Evolutionary conservation across 352 stramenopile genomes (phyloP), one percentile per base, ranked within the genome.

Genomic region (Thalassiosira mediterranea): DNA sequence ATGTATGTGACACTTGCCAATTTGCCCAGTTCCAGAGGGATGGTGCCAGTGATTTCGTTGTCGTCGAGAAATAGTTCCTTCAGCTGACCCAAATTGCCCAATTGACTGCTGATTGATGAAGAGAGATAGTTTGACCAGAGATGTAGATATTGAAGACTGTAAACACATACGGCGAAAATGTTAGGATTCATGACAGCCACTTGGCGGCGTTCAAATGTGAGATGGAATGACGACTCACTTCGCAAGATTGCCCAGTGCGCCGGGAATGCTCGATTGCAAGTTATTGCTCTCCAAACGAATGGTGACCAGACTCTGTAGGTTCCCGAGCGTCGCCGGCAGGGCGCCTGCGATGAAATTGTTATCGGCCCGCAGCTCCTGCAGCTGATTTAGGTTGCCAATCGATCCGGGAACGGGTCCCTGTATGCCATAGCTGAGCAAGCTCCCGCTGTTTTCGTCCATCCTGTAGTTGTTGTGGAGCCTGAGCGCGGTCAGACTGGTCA

Each of bases 291-390:
- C 73, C 15, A 77, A 56, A 26, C 73, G 73, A 17, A 82, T 37
- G 28, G 63, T 65, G 34, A 68, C 40, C 51, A 82, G 26, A 31
- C 38, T 74, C 32, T 66, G 15, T 31, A 82, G 47, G 34, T 74
- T 53, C 19, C 60, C 60, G n/a, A 82, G 47, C 25, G 66, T 37
- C 51, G 52, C 47, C 40, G 84, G 84, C 13, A 90, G 8, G 29
- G 54, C n/a, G 0, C 81, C 84, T 31, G 31, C 25, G 46, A 90
- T 60, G 15, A 54, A 68, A 63, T 90, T 90, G 38, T 84, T 76
- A 64, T 90, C 75, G 11, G 89, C 19, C 28, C 82, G 63, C 3
- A 90, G 53, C 10, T 88, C 75, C 40, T 59, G 49, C 32, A 90
- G 38, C 23, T 74, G 61, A 5, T 38, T 64, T 25, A 90, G 46